Evolutionary conservation across 75 land plant species (phyloP).

Genomic region (Adiantum capillusveneris): DNA sequence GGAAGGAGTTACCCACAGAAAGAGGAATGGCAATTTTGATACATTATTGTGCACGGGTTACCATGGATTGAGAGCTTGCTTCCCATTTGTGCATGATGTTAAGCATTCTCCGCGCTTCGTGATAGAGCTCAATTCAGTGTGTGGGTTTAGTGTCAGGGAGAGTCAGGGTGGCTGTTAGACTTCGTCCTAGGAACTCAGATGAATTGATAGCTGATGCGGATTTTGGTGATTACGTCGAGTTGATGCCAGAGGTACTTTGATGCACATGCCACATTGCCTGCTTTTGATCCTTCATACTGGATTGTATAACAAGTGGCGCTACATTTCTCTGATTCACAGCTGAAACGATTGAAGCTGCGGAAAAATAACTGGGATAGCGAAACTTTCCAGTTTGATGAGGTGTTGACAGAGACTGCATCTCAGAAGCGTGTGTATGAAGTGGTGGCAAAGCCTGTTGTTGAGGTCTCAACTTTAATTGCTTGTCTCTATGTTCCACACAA

Average conservation of each 20-base stretch:
- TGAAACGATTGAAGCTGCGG: slow-evolving; percentile 42
- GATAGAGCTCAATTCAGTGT: no score
- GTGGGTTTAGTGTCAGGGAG: slow-evolving; percentile 53
- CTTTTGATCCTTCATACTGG: neutral
- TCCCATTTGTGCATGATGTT: no score
- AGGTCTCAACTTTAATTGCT: slow-evolving; percentile 19
- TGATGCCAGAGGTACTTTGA: slow-evolving; percentile 69
- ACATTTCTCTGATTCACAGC: slow-evolving; percentile 22
- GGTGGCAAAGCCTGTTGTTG: slow-evolving; percentile 63
- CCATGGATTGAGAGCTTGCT: no score
- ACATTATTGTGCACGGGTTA: no score
- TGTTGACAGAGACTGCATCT: slow-evolving; percentile 51
- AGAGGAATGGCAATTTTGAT: no score
- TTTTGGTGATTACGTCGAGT: slow-evolving; percentile 84
- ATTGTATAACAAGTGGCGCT: neutral
- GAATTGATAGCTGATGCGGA: slow-evolving; percentile 80
- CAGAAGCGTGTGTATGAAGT: slow-evolving; percentile 65
- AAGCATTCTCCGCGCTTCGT: no score
- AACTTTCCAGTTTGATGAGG: slow-evolving; percentile 54
- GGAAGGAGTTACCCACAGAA: no score
- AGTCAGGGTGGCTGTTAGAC: slow-evolving; percentile 79
- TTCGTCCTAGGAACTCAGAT: slow-evolving; percentile 78
- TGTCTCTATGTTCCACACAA: neutral
- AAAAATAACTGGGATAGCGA: slow-evolving; percentile 60
- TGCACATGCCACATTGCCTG: neutral